phyloP scores from a whole-genome alignment of 257 asterid species.

The Solanum bulbocastanum region DNA sequence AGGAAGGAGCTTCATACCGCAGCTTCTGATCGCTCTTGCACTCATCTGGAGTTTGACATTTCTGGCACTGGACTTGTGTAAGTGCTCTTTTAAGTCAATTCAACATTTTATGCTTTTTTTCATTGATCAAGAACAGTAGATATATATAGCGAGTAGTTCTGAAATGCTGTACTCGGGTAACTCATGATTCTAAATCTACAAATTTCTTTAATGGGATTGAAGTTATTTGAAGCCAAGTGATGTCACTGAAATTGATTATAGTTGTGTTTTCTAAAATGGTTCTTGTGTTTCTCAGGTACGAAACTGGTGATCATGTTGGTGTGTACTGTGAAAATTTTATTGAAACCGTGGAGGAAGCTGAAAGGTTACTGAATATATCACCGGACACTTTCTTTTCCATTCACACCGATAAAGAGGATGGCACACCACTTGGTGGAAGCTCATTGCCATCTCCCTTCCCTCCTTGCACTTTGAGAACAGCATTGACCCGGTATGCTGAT shows the following conservation, averaged over 20 bases:
- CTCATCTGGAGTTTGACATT: slow-evolving; percentile 94
- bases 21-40: slow-evolving; percentile 93
- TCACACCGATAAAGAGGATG: slow-evolving; percentile 74
- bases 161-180: not conserved
- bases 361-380: slow-evolving; percentile 52
- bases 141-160: not conserved
- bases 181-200: not conserved
- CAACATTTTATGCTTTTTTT: not conserved
- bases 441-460: slow-evolving; percentile 79
- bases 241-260: slow-evolving; percentile 1
- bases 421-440: slow-evolving; percentile 59
- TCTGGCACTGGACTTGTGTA: slow-evolving; percentile 83
- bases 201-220: not conserved
- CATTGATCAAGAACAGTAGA: not conserved
- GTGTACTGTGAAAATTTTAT: slow-evolving; percentile 76
- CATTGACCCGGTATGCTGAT: slow-evolving; percentile 78
- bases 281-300: slow-evolving; percentile 47
- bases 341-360: slow-evolving; percentile 93
- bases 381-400: slow-evolving; percentile 79
- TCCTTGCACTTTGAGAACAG: slow-evolving; percentile 89
- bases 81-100: slow-evolving; percentile 15
- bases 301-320: slow-evolving; percentile 99
- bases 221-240: not conserved
- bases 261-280: not conserved
- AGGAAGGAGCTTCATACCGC: slow-evolving; percentile 92